Percentiles rank a stretch among this genome's conserved stretches.
phyloP scores from a whole-genome alignment of 257 asterid species.

The Nicotiana benthamiana region DNA sequence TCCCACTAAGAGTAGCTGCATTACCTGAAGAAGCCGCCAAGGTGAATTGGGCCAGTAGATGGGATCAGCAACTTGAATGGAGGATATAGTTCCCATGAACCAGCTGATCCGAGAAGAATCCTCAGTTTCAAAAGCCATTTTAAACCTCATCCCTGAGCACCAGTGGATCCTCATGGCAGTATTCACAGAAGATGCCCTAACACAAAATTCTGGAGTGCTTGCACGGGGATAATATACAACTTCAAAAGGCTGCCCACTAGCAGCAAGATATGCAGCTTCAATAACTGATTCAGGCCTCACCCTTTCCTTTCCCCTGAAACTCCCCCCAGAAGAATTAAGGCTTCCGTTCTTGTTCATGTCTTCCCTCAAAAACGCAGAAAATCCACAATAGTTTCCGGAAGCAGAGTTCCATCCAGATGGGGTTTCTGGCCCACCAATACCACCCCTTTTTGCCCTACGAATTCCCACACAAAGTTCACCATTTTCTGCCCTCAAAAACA shows the following conservation, averaged over 20 bases:
- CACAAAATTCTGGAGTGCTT: slow-evolving; percentile 56
- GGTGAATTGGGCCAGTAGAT: slow-evolving; percentile 56
- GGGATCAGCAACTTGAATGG: slow-evolving; percentile 48
- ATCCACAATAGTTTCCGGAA: slow-evolving; percentile 30
- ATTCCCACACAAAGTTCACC: slow-evolving; percentile 57
- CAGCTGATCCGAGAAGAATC: slow-evolving; percentile 62
- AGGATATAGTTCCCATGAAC: slow-evolving; percentile 58
- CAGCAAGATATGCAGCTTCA: slow-evolving; percentile 48
- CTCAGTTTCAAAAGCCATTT: slow-evolving; percentile 71
- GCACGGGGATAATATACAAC: slow-evolving; percentile 50
- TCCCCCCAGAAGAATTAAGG: slow-evolving; percentile 19
- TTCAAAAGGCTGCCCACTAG: slow-evolving; percentile 52
- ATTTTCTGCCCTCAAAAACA: slow-evolving; percentile 38
- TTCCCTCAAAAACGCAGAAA: slow-evolving; percentile 33
- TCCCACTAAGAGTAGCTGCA: slow-evolving; percentile 6
- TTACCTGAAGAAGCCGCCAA: slow-evolving; percentile 64
- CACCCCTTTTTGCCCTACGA: slow-evolving; percentile 48
- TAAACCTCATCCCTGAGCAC: slow-evolving; percentile 60
- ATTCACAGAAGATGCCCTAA: slow-evolving; percentile 46
- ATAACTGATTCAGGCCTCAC: slow-evolving; percentile 41
- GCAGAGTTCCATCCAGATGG: slow-evolving; percentile 41
- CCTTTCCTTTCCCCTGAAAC: slow-evolving; percentile 29
- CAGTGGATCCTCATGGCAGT: slow-evolving; percentile 52
- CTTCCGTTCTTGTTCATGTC: slow-evolving; percentile 33
- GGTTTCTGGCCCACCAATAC: slow-evolving; percentile 34